Evolutionary conservation across 306 rosid genomes (phyloP).

Genomic region (Pueraria montana): DNA sequence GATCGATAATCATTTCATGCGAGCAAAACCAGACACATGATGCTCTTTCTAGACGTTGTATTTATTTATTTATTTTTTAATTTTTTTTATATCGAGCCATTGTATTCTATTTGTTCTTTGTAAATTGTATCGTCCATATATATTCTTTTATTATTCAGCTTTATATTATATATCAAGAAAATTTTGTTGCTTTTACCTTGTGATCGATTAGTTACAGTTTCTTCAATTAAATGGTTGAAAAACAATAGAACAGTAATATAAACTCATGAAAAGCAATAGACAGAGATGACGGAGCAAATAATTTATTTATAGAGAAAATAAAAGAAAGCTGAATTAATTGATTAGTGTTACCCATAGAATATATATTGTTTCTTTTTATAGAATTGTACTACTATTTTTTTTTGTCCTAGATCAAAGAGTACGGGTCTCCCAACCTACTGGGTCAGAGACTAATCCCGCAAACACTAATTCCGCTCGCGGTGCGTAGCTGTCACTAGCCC

Average conservation of each 20-base stretch:
- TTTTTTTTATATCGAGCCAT: neutral
- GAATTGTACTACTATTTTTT: too few species aligned
- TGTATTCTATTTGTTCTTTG: constrained; percentile 13
- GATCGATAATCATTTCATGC: constrained; percentile 21
- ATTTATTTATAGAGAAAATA: neutral
- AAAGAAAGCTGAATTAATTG: neutral
- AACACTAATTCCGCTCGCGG: too few species aligned
- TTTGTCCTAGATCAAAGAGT: too few species aligned
- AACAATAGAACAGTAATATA: neutral
- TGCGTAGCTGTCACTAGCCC: too few species aligned
- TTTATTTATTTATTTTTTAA: too few species aligned
- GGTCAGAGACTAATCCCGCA: too few species aligned
- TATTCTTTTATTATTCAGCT: neutral
- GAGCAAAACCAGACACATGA: neutral
- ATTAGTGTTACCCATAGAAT: too few species aligned
- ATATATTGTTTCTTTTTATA: too few species aligned
- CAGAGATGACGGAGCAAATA: neutral
- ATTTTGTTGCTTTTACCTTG: neutral
- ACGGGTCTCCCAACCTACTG: too few species aligned
- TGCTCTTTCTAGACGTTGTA: too few species aligned
- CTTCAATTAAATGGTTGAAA: neutral
- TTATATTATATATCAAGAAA: neutral
- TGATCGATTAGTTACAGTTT: neutral
- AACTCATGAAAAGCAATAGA: neutral
- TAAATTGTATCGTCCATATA: neutral